phyloP scores from a whole-genome alignment of 2,329 filamentous ascomycete species.

The Fusarium sacchari region DNA sequence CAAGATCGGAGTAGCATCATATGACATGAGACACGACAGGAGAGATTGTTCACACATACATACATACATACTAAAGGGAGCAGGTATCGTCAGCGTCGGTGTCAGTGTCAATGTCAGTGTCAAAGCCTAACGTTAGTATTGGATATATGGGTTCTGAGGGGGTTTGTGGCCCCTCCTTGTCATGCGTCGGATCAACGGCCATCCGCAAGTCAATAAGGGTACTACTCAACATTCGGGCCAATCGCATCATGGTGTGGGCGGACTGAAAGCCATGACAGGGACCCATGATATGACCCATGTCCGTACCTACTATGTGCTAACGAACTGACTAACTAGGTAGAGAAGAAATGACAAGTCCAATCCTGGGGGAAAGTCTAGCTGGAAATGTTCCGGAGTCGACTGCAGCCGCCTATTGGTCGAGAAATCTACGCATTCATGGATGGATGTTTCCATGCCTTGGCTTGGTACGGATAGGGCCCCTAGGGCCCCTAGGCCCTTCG shows the following conservation, averaged over 20 bases:
- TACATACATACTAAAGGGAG: conserved; percentile 18
- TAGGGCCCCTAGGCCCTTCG: no score
- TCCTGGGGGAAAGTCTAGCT: conserved; percentile 10
- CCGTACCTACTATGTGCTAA: no score
- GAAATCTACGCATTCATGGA: neutral
- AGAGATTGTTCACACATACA: conserved; percentile 4
- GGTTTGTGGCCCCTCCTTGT: conserved; percentile 2
- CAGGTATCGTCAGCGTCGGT: neutral
- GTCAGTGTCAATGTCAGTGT: neutral
- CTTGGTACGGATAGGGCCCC: no score
- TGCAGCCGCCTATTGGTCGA: conserved; percentile 7
- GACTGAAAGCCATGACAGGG: conserved; percentile 8
- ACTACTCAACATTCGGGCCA: neutral
- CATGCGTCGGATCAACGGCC: conserved; percentile 25
- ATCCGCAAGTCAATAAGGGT: conserved; percentile 18
- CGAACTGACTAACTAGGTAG: no score
- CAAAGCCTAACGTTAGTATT: neutral
- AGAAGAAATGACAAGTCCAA: conserved; percentile 26
- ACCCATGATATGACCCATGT: conserved; percentile 23
- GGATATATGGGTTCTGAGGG: neutral
- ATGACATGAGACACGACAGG: conserved; percentile 11
- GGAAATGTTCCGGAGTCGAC: conserved; percentile 24
- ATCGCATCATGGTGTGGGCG: neutral
- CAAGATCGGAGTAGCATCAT: conserved; percentile 20
- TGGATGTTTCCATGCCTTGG: conserved; percentile 10